These are phyloP conservation scores for Triticum urartu DNA, from an alignment of 176 grass and related monocot genomes.

Conservation along the genomic window DNA sequence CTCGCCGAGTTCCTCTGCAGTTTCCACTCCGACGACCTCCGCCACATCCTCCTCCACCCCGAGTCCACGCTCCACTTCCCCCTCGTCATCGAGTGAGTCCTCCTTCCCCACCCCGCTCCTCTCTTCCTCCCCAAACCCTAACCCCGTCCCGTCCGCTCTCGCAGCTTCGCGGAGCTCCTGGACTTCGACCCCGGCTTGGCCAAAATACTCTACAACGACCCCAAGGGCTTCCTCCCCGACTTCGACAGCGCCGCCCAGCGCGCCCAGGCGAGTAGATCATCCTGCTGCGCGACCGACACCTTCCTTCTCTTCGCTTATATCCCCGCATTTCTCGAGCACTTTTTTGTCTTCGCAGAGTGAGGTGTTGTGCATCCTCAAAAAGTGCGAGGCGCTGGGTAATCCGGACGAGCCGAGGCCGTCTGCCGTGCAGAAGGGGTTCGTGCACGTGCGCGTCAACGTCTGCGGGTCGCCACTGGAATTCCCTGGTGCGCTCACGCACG, in stretches of 20 bases:
- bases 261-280: constrained; percentile 40
- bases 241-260: constrained; percentile 44
- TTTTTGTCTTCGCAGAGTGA: constrained; percentile 32
- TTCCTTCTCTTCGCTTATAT: not conserved
- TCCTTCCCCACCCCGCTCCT: not conserved
- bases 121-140: constrained; percentile 11
- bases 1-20: constrained; percentile 48
- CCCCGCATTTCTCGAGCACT: not conserved
- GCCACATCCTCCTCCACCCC: constrained; percentile 51
- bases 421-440: constrained; percentile 28
- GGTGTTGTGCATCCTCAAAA: not conserved
- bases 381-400: constrained; percentile 21
- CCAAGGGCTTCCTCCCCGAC: constrained; percentile 17
- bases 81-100: constrained; percentile 62
- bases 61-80: constrained; percentile 59
- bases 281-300: too few species aligned
- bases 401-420: not conserved
- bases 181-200: constrained; percentile 56
- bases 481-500: constrained; percentile 37
- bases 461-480: constrained; percentile 64
- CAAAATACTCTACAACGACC: constrained; percentile 40
- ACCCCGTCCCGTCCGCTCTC: not conserved
- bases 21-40: constrained; percentile 42
- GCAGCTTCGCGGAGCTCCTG: constrained; percentile 74
- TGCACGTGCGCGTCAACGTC: constrained; percentile 73